A percentile compares a stretch with the other conserved stretches of the same genome.
Evolutionary conservation across 768 basidiomycete genomes (phyloP).

Genomic region (Calocera viscosa): DNA sequence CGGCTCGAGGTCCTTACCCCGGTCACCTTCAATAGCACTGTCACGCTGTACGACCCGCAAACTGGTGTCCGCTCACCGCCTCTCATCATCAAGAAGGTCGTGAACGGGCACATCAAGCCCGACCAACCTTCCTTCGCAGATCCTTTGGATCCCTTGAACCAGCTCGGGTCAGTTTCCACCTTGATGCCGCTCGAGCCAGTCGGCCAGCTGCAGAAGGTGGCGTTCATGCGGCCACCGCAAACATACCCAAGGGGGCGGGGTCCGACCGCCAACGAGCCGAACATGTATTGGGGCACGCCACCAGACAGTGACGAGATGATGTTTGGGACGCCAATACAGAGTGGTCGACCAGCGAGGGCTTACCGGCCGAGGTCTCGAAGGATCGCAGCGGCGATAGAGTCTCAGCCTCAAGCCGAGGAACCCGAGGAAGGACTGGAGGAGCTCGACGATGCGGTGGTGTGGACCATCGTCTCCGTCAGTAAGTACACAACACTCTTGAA

Average conservation of each 20-base stretch:
- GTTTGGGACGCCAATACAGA: constrained; percentile 2
- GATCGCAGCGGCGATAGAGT: neutral
- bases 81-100: constrained; percentile 80
- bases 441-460: constrained; percentile 89
- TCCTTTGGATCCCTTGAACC: neutral
- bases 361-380: neutral
- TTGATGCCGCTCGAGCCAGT: constrained; percentile 38
- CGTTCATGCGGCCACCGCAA: constrained; percentile 31
- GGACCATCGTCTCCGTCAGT: constrained; percentile 96
- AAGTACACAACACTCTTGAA: constrained; percentile 18
- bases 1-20: constrained; percentile 7
- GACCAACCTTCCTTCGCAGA: constrained; percentile 39
- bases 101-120: constrained; percentile 74
- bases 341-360: neutral
- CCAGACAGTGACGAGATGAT: constrained; percentile 9
- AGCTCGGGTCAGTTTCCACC: constrained; percentile 36
- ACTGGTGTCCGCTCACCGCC: constrained; percentile 79
- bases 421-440: constrained; percentile 44
- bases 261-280: constrained; percentile 14
- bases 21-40: constrained; percentile 83
- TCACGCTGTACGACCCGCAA: constrained; percentile 70
- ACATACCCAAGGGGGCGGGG: constrained; percentile 16
- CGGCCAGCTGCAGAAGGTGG: constrained; percentile 94
- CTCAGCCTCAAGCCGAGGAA: neutral
- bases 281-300: constrained; percentile 19